Conservation (phyloP, 2,329 filamentous ascomycete genomes). For the Fusarium heterosporum region DNA sequence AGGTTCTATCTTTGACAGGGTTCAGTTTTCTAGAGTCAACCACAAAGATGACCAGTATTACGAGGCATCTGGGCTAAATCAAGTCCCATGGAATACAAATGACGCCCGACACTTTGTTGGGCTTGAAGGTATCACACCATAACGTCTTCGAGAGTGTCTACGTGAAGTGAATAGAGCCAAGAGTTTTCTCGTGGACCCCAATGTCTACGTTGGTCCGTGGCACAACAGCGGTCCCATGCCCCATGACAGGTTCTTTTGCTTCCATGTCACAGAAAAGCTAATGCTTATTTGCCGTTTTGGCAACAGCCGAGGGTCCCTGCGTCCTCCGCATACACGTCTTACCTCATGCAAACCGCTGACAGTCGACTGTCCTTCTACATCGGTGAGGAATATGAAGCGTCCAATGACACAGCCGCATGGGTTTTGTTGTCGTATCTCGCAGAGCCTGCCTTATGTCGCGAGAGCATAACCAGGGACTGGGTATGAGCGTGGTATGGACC, state of each 20-base stretch:
- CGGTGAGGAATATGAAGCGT: not conserved
- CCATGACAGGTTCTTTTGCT: not conserved
- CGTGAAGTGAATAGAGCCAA: not conserved
- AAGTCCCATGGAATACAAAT: slow-evolving; percentile 32
- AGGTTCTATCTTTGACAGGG: slow-evolving; percentile 12
- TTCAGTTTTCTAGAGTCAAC: slow-evolving; percentile 21
- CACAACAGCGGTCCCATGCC: slow-evolving; percentile 4
- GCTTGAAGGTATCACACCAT: slow-evolving; percentile 11
- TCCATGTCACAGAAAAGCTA: not conserved
- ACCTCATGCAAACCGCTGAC: not conserved
- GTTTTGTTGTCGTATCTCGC: slow-evolving; percentile 12
- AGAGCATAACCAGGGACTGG: slow-evolving; percentile 2
- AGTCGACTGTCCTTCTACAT: not conserved
- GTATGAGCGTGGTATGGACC: not conserved
- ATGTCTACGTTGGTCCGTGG: slow-evolving; percentile 6
- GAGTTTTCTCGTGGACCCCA: not conserved
- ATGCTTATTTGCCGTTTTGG: slow-evolving; percentile 11
- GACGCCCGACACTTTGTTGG: slow-evolving; percentile 19
- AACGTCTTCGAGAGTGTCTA: not conserved
- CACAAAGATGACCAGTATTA: slow-evolving; percentile 20
- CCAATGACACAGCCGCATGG: slow-evolving; percentile 5
- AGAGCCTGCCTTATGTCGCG: slow-evolving; percentile 5
- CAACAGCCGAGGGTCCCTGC: slow-evolving; percentile 13
- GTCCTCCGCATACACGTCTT: slow-evolving; percentile 14
- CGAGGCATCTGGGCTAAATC: slow-evolving; percentile 20